These are phyloP conservation scores for Thecamonas trahens DNA, from an alignment of 78 protist genomes.

Conservation along the genomic window DNA sequence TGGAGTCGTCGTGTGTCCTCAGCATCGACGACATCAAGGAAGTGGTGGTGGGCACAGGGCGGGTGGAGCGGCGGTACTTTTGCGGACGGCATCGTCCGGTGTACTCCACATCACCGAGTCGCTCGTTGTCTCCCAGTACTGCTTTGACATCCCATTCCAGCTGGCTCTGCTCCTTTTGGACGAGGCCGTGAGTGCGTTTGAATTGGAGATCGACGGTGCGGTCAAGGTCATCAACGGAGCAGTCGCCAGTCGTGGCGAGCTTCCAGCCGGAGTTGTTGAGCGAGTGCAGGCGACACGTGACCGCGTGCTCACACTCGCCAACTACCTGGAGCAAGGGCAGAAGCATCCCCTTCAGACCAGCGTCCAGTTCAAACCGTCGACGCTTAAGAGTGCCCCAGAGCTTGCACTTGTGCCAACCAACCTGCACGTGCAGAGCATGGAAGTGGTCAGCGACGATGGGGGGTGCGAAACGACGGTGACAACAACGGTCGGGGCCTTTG, in stretches of 20 bases:
- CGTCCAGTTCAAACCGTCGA: background rate
- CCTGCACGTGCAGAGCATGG: background rate
- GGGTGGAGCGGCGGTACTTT: too few relatives aligned
- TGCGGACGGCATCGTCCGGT: too few relatives aligned
- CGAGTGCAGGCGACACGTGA: background rate
- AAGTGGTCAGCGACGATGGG: background rate
- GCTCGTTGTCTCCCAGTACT: background rate
- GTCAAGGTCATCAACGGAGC: too few relatives aligned
- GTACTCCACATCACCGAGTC: background rate
- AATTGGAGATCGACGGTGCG: background rate
- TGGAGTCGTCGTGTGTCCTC: too few relatives aligned
- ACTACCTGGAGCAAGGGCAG: background rate
- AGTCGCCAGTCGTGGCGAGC: too few relatives aligned
- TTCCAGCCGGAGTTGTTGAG: too few relatives aligned
- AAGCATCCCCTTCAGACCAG: background rate
- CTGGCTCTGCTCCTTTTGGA: background rate
- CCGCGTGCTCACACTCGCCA: background rate
- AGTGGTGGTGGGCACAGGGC: too few relatives aligned
- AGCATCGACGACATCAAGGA: too few relatives aligned
- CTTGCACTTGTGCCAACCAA: background rate
- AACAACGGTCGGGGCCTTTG: background rate
- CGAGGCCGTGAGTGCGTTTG: background rate
- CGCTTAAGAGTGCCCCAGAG: background rate
- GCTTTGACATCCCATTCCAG: background rate
- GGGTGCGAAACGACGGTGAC: background rate